Evolutionary conservation across 83 land plant species (phyloP).

Genomic region (Diphasiastrum complanatum): DNA sequence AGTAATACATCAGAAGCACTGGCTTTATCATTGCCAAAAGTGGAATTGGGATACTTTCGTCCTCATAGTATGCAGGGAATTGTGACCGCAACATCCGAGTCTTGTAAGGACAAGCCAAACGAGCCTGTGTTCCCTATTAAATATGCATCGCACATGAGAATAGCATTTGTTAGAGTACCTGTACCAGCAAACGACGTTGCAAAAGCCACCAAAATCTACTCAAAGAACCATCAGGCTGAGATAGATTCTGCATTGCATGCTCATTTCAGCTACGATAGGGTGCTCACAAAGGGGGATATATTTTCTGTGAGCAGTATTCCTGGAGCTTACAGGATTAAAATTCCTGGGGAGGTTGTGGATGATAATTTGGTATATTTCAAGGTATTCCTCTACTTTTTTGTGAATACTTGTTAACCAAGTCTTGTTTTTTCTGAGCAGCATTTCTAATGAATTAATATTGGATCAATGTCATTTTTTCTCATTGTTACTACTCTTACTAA

Average conservation of each 20-base stretch:
- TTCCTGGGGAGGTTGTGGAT: background rate
- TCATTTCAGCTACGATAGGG: constrained; percentile 58
- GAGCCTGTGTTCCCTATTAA: constrained; percentile 22
- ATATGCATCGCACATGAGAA: constrained; percentile 59
- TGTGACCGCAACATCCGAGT: constrained; percentile 5
- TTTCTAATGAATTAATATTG: no score
- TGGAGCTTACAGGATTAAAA: background rate
- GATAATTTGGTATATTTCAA: background rate
- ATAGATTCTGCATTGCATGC: constrained; percentile 61
- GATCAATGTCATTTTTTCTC: no score
- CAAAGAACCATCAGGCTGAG: constrained; percentile 49
- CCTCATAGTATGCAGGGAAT: background rate
- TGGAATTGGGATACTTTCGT: no score
- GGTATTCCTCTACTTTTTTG: no score
- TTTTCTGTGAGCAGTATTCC: constrained; percentile 34
- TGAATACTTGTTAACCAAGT: no score
- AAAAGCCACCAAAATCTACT: constrained; percentile 23
- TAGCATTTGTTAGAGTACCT: constrained; percentile 59
- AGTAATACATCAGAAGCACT: no score
- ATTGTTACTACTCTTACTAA: no score
- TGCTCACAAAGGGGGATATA: constrained; percentile 66
- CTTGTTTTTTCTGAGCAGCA: no score
- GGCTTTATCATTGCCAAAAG: no score
- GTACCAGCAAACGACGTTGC: constrained; percentile 38
- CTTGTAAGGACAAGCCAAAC: background rate